These are phyloP conservation scores for Fusarium sp. DNA, from an alignment of 2,329 filamentous ascomycete species.

Conservation along the genomic window DNA sequence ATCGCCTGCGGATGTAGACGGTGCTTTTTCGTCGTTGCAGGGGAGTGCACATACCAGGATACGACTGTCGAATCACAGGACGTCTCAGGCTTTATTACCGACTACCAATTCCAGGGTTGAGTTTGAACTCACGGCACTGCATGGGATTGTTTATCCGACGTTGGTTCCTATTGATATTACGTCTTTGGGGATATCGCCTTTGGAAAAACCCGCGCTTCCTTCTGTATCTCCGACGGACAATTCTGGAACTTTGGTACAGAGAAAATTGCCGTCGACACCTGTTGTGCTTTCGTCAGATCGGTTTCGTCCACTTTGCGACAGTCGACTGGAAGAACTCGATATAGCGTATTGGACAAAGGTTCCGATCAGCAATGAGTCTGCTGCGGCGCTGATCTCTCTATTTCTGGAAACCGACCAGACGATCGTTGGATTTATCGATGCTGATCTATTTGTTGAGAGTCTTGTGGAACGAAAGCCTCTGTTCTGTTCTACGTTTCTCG, in stretches of 20 bases:
- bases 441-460: not conserved
- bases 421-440: conserved; percentile 1
- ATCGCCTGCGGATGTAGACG: not conserved
- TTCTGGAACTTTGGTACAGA: not conserved
- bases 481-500: conserved; percentile 9
- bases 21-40: not conserved
- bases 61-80: not conserved
- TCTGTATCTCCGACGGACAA: not conserved
- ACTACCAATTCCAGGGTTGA: not conserved
- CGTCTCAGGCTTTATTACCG: conserved; percentile 1
- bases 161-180: conserved; percentile 6
- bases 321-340: not conserved
- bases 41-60: not conserved
- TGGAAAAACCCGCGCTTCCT: not conserved
- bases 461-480: not conserved
- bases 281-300: not conserved
- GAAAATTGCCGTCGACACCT: not conserved
- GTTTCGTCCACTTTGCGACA: not conserved
- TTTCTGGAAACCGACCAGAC: conserved; percentile 13
- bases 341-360: conserved; percentile 14
- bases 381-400: not conserved
- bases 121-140: conserved; percentile 11
- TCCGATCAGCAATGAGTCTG: conserved; percentile 1
- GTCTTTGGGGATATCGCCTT: not conserved
- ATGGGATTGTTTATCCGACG: not conserved